These are phyloP conservation scores for Solanum hybrid DNA, from an alignment of 305 asterid species.

Conservation along the genomic window DNA sequence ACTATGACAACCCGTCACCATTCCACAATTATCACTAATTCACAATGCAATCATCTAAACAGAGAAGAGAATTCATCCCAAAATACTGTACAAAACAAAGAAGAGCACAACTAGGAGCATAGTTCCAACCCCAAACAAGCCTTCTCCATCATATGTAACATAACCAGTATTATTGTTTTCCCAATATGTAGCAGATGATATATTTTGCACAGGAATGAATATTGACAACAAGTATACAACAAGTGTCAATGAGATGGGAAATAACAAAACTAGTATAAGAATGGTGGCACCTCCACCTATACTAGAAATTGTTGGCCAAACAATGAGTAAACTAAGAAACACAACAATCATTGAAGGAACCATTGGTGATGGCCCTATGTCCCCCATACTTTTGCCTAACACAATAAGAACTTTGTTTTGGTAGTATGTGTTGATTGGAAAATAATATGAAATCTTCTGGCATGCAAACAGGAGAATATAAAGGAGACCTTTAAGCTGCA, in stretches of 20 bases:
- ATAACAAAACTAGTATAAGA: conserved; percentile 7
- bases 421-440: not conserved
- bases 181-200: not conserved
- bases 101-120: conserved; percentile 8
- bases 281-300: not conserved
- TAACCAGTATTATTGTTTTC: not conserved
- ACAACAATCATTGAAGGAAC: conserved; percentile 22
- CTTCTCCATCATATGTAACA: conserved; percentile 5
- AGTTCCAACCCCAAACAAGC: conserved; percentile 12
- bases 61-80: not conserved
- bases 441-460: not conserved
- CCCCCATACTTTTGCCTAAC: not conserved
- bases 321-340: conserved; percentile 9
- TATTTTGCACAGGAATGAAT: not conserved
- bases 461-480: not conserved
- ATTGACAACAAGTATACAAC: not conserved
- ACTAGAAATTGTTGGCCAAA: conserved; percentile 11
- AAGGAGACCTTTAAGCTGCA: not conserved
- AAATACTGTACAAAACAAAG: conserved; percentile 1
- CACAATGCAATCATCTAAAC: not conserved
- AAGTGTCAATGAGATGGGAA: conserved; percentile 4
- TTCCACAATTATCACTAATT: not conserved
- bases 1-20: not conserved
- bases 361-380: conserved; percentile 21
- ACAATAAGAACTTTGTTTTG: not conserved